A percentile compares a stretch with the other conserved stretches of the same genome.
Evolutionary conservation across 2,329 filamentous ascomycete genomes (phyloP).

Genomic region (Diaporthe destruens): DNA sequence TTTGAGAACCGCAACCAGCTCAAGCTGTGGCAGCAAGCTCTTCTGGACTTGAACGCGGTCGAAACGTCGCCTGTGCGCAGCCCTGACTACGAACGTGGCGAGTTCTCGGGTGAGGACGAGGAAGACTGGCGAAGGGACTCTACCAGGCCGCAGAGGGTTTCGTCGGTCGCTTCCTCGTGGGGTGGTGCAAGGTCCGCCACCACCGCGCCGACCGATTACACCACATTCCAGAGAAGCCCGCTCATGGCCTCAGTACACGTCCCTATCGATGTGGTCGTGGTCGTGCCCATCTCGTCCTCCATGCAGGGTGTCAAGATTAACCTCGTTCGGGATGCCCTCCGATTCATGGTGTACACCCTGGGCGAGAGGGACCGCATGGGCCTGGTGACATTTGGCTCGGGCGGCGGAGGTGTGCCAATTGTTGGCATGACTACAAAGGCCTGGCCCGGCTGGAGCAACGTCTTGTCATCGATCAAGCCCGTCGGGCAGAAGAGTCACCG

Average conservation of each 20-base stretch:
- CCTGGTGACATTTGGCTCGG: conserved; percentile 95
- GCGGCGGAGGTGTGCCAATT: conserved; percentile 90
- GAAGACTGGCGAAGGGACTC: conserved; percentile 82
- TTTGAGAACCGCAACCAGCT: conserved; percentile 88
- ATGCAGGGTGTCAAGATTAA: conserved; percentile 99
- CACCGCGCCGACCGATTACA: conserved; percentile 94
- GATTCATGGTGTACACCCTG: conserved; percentile 89
- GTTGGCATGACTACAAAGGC: conserved; percentile 98
- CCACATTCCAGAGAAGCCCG: conserved; percentile 72
- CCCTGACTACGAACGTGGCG: conserved; percentile 82
- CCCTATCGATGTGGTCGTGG: conserved; percentile 93
- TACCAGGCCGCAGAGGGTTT: conserved; percentile 74
- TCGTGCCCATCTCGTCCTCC: conserved; percentile 96
- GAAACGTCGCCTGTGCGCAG: conserved; percentile 74
- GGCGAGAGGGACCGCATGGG: conserved; percentile 97
- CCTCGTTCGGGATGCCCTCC: conserved; percentile 88
- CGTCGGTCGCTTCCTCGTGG: conserved; percentile 86
- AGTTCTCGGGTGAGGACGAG: conserved; percentile 86
- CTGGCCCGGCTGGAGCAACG: conserved; percentile 91
- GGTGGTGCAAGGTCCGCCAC: conserved; percentile 85
- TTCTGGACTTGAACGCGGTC: conserved; percentile 84
- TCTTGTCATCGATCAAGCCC: conserved; percentile 88
- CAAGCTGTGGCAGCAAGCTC: conserved; percentile 89
- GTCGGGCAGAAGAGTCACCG: conserved; percentile 97
- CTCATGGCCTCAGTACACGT: conserved; percentile 77